These are phyloP conservation scores for Musa beccarii DNA, from an alignment of 176 grass and related monocot genomes.

Conservation along the genomic window DNA sequence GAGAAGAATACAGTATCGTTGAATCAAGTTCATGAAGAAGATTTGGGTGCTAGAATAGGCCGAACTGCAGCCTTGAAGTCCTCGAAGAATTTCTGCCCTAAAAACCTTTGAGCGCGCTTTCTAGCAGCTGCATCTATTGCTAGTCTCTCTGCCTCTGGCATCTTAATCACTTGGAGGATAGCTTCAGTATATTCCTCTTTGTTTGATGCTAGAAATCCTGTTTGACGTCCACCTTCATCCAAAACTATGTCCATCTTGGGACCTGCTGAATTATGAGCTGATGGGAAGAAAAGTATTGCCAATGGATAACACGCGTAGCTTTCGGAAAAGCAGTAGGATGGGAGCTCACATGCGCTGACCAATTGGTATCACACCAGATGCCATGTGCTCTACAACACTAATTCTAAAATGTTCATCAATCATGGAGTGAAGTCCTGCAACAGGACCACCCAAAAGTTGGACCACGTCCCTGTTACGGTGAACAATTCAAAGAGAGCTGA, in stretches of 20 bases:
- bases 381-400: slow-evolving; percentile 94
- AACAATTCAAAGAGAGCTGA: not conserved
- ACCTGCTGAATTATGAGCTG: too few species aligned
- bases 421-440: slow-evolving; percentile 89
- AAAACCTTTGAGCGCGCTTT: slow-evolving; percentile 73
- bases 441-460: slow-evolving; percentile 60
- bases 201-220: slow-evolving; percentile 59
- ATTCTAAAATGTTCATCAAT: slow-evolving; percentile 95
- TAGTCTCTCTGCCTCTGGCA: slow-evolving; percentile 54
- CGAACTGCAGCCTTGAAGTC: slow-evolving; percentile 52
- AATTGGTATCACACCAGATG: slow-evolving; percentile 72
- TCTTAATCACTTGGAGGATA: slow-evolving; percentile 56
- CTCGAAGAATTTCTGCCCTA: slow-evolving; percentile 52
- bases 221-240: slow-evolving; percentile 56
- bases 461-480: slow-evolving; percentile 50
- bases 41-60: slow-evolving; percentile 2
- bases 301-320: too few species aligned
- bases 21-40: not conserved
- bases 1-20: too few species aligned
- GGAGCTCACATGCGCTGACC: too few species aligned
- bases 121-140: slow-evolving; percentile 49
- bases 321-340: too few species aligned
- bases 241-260: not conserved
- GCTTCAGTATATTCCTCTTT: slow-evolving; percentile 63
- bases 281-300: not conserved